Evolutionary conservation across 2,329 filamentous ascomycete species (phyloP), one percentile per base, ranked within the genome.

Genomic region (Aureobasidium sp.): DNA sequence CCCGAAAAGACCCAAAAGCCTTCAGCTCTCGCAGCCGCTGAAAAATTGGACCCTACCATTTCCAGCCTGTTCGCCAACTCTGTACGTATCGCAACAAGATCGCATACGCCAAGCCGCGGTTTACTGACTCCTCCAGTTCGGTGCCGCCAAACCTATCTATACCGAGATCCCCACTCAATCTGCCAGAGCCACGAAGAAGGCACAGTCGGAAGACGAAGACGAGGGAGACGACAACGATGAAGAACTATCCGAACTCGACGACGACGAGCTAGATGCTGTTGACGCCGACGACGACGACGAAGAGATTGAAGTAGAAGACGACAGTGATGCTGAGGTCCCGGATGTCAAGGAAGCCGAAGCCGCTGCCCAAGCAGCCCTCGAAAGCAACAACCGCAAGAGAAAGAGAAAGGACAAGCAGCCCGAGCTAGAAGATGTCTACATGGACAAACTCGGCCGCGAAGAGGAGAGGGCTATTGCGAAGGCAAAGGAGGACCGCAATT

Each of bases 381-480:
- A 71, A 22, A 70, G 75, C 49, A 65, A 73, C 36, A 71, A 73
- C 47, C 79, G 82, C 34, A 89, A 88, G 72, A 80, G 87, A 64
- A 89, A 88, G 76, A 66, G 69, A 65, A 66, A 73, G 53, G 70
- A 70, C 37, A 69, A 71, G 39, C 61, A 64, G 31, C 63, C 64
- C 20, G 60, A 65, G 17, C 47, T 68, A 9, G 66, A 68, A 52
- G 63, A 64, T 48, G 64, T 63, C 9, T 91, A 92, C 68, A 78
- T 93, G 76, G 78, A 82, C 61, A 86, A 85, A 66, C 73, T 92
- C 34, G 82, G 79, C 15, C 74, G 73, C 5, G 78, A 80, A 62
- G 78, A 80, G 49, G 67, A 67, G 61, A 70, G 68, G 52, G 70
- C 56, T n/a, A 39, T 37, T 29, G 53, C 53, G 5, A 63, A 63